Conservation (phyloP, 306 rosid species). For the Purshia tridentata region DNA sequence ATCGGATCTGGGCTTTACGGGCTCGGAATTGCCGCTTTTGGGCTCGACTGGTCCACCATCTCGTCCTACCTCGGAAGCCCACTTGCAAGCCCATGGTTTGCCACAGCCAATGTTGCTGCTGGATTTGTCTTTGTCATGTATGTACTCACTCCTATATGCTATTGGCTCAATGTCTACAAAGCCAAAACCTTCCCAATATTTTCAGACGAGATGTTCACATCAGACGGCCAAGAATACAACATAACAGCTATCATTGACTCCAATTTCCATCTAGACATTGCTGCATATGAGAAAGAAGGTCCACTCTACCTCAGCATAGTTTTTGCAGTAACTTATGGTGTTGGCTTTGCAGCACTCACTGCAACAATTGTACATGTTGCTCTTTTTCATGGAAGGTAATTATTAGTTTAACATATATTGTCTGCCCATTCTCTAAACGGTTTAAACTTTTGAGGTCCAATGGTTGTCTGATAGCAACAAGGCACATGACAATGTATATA, state of each 20-base stretch:
- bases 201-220: constrained; percentile 52
- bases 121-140: constrained; percentile 73
- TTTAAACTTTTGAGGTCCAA: no score
- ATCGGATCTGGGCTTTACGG: constrained; percentile 82
- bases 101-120: constrained; percentile 84
- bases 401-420: no score
- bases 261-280: constrained; percentile 60
- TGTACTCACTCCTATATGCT: constrained; percentile 58
- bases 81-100: constrained; percentile 96
- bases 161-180: constrained; percentile 65
- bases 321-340: constrained; percentile 78
- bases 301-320: constrained; percentile 55
- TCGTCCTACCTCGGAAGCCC: constrained; percentile 94
- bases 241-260: constrained; percentile 66
- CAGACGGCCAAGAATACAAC: constrained; percentile 51
- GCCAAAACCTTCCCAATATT: constrained; percentile 79
- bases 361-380: constrained; percentile 85
- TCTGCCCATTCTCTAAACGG: no score
- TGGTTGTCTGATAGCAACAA: no score
- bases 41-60: constrained; percentile 86
- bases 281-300: constrained; percentile 60
- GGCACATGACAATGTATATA: no score
- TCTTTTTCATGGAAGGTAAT: constrained; percentile 82
- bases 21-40: constrained; percentile 64
- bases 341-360: constrained; percentile 82